Percentiles rank a stretch among this genome's conserved stretches.
phyloP scores from a whole-genome alignment of 495 filamentous ascomycete genomes.

The Acidomyces sp. region DNA sequence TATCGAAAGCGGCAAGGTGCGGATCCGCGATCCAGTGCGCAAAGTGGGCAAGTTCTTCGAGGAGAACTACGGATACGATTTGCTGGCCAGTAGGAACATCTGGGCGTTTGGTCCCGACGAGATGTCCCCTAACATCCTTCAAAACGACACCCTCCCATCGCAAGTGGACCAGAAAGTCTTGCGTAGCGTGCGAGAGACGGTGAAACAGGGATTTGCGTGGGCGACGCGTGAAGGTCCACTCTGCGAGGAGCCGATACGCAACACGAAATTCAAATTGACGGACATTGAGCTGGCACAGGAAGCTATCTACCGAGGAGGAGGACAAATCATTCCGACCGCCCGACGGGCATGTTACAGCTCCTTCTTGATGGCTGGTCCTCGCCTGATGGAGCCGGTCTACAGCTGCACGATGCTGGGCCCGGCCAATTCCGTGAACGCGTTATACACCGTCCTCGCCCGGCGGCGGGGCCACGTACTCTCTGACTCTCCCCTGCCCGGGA shows the following conservation, averaged over 20 bases:
- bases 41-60: constrained; percentile 95
- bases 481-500: constrained; percentile 88
- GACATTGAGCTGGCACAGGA: constrained; percentile 77
- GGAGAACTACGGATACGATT: constrained; percentile 93
- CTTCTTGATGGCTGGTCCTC: constrained; percentile 91
- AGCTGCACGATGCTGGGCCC: constrained; percentile 83
- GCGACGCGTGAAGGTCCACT: constrained; percentile 87
- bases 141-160: constrained; percentile 87
- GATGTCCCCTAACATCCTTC: constrained; percentile 85
- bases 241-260: constrained; percentile 98
- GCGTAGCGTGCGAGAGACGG: constrained; percentile 74
- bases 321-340: constrained; percentile 92
- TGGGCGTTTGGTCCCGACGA: constrained; percentile 99
- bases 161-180: constrained; percentile 84
- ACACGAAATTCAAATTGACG: constrained; percentile 88
- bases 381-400: constrained; percentile 94
- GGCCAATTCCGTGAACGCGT: constrained; percentile 70
- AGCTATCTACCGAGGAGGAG: constrained; percentile 85
- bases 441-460: constrained; percentile 84
- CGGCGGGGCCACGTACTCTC: constrained; percentile 84
- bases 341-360: constrained; percentile 84
- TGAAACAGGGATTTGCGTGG: constrained; percentile 93
- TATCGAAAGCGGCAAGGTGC: constrained; percentile 81
- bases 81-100: constrained; percentile 84
- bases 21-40: constrained; percentile 82